Evolutionary conservation across 495 filamentous ascomycete species (phyloP).

Genomic region (Xylona heveae): DNA sequence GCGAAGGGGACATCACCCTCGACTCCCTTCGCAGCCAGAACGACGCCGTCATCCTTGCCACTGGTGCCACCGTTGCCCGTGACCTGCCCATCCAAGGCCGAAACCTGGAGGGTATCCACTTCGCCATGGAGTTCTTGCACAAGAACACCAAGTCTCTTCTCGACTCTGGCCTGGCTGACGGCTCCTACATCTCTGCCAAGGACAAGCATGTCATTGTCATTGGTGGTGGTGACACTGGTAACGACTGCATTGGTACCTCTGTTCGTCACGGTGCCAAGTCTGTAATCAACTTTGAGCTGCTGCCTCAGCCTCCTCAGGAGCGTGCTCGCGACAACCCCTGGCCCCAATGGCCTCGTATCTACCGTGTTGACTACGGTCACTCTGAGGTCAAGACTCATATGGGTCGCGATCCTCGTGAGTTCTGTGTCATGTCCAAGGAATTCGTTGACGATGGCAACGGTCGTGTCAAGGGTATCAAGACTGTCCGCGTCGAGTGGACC

Average conservation of each 20-base stretch:
- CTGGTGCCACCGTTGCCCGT: conserved; percentile 91
- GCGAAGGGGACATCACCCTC: conserved; percentile 55
- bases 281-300: conserved; percentile 91
- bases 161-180: conserved; percentile 74
- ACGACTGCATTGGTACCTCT: conserved; percentile 97
- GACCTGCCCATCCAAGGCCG: conserved; percentile 87
- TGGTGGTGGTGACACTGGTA: conserved; percentile 95
- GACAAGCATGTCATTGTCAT: conserved; percentile 96
- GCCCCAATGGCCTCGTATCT: conserved; percentile 98
- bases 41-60: conserved; percentile 84
- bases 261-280: conserved; percentile 95
- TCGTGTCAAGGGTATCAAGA: conserved; percentile 92
- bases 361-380: conserved; percentile 96
- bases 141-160: conserved; percentile 97
- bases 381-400: conserved; percentile 92
- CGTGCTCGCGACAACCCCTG: conserved; percentile 95
- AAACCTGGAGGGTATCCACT: conserved; percentile 86
- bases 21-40: conserved; percentile 53
- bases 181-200: conserved; percentile 86
- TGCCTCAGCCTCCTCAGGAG: conserved; percentile 85
- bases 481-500: conserved; percentile 91
- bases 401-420: conserved; percentile 95
- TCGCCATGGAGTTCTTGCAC: conserved; percentile 97
- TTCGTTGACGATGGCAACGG: conserved; percentile 86
- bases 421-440: conserved; percentile 96